Conservation (phyloP, 768 basidiomycete species). For the Amyloporia xantha region DNA sequence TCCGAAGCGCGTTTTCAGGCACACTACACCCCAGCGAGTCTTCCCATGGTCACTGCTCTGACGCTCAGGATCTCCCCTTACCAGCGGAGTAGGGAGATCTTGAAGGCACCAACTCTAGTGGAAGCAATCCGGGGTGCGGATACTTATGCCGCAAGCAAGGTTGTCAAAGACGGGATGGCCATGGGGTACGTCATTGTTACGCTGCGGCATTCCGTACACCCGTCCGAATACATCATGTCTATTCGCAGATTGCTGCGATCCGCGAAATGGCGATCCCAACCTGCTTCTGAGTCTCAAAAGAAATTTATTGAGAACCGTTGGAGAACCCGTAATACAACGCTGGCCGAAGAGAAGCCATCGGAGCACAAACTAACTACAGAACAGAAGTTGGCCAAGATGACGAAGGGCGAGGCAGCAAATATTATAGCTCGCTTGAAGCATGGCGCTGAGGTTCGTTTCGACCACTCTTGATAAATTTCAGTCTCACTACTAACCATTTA, state of each 20-base stretch:
- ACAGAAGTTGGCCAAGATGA: conserved; percentile 39
- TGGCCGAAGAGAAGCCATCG: conserved; percentile 16
- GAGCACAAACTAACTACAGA: conserved; percentile 18
- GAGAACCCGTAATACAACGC: conserved; percentile 19
- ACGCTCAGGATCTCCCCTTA: conserved; percentile 47
- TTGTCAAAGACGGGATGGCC: conserved; percentile 43
- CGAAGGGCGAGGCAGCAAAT: conserved; percentile 74
- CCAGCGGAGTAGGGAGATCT: conserved; percentile 35
- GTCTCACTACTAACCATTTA: conserved; percentile 1
- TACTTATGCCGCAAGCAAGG: conserved; percentile 51
- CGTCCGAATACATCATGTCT: not conserved
- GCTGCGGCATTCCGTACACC: not conserved
- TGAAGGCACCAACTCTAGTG: conserved; percentile 45
- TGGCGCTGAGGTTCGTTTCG: conserved; percentile 53
- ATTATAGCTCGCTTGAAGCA: conserved; percentile 74
- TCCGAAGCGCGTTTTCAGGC: conserved; percentile 37
- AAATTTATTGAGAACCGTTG: conserved; percentile 48
- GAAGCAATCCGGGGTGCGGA: conserved; percentile 67
- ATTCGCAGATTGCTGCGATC: conserved; percentile 42
- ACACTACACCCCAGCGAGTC: conserved; percentile 45
- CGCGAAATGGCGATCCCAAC: conserved; percentile 58
- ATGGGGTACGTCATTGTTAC: conserved; percentile 39
- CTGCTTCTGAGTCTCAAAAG: conserved; percentile 59
- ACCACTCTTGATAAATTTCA: not conserved
- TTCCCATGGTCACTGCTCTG: conserved; percentile 38